A percentile compares a stretch with the other conserved stretches of the same genome.
phyloP scores from a whole-genome alignment of 805 yeast species.

The Suhomyces faveliae region DNA sequence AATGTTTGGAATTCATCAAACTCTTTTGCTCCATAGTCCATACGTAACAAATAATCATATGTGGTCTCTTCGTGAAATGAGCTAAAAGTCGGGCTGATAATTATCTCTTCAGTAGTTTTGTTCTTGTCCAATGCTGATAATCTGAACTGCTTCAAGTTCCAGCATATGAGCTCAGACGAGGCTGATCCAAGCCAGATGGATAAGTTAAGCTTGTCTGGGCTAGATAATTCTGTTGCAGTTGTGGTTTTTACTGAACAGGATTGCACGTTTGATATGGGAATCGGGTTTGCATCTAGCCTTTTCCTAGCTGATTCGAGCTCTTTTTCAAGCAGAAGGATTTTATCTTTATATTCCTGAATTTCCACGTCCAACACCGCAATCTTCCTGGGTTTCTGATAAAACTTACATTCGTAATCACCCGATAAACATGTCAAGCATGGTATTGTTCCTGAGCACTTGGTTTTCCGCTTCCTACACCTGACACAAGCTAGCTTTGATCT shows the following conservation, averaged over 20 bases:
- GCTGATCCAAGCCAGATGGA: constrained; percentile 25
- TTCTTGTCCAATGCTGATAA: constrained; percentile 2
- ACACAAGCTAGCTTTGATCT: constrained; percentile 20
- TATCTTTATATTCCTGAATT: constrained; percentile 17
- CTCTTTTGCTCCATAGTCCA: neutral
- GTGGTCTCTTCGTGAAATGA: constrained; percentile 22
- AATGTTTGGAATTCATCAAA: neutral
- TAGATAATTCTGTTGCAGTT: neutral
- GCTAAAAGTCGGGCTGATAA: constrained; percentile 23
- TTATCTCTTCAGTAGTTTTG: constrained; percentile 9
- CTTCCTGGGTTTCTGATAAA: constrained; percentile 20
- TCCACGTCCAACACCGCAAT: constrained; percentile 22
- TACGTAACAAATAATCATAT: constrained; percentile 13
- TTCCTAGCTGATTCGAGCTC: constrained; percentile 7
- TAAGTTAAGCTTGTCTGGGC: constrained; percentile 12
- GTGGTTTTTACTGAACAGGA: neutral
- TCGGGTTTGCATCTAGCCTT: neutral
- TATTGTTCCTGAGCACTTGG: constrained; percentile 24
- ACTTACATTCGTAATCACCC: constrained; percentile 18
- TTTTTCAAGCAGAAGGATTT: constrained; percentile 9
- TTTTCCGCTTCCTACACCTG: constrained; percentile 26
- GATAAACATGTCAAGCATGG: constrained; percentile 23
- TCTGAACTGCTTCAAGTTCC: constrained; percentile 21
- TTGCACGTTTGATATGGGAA: neutral
- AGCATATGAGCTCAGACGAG: constrained; percentile 24